These are phyloP conservation scores for Huntiella omanensis DNA, from an alignment of 2,329 filamentous ascomycete species.

Conservation along the genomic window DNA sequence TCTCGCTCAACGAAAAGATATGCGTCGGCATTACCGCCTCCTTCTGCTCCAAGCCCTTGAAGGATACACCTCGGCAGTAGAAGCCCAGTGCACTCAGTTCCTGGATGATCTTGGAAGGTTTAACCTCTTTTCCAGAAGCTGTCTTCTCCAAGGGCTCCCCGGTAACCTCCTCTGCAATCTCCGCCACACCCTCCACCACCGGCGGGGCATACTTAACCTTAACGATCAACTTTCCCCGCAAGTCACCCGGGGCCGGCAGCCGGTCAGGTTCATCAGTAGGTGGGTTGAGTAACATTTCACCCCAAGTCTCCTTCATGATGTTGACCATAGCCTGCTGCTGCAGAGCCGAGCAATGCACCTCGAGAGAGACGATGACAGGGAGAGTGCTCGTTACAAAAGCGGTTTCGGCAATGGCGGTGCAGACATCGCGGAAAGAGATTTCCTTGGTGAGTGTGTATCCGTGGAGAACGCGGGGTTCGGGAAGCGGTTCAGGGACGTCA, in stretches of 20 bases:
- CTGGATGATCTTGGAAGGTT: constrained; percentile 48
- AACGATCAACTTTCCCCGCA: constrained; percentile 64
- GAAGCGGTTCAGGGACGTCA: constrained; percentile 15
- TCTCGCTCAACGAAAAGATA: constrained; percentile 50
- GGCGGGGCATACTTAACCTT: constrained; percentile 56
- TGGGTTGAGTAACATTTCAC: constrained; percentile 45
- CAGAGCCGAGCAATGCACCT: constrained; percentile 63
- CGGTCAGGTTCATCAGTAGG: constrained; percentile 25
- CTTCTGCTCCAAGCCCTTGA: constrained; percentile 58
- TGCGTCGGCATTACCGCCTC: constrained; percentile 46
- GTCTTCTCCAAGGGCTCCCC: constrained; percentile 23
- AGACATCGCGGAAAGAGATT: constrained; percentile 72
- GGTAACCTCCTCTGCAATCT: constrained; percentile 16
- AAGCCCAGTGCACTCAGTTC: constrained; percentile 58
- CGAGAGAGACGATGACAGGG: constrained; percentile 83
- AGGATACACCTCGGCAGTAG: constrained; percentile 68
- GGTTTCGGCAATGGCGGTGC: constrained; percentile 56
- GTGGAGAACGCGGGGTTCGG: constrained; percentile 65
- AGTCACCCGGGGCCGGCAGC: constrained; percentile 48
- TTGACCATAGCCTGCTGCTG: constrained; percentile 85
- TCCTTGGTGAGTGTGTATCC: constrained; percentile 84
- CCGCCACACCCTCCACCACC: constrained; percentile 15
- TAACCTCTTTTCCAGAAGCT: constrained; percentile 24
- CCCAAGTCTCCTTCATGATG: constrained; percentile 77
- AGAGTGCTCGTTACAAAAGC: constrained; percentile 59